Percentiles rank a stretch among this genome's conserved stretches.
phyloP scores from a whole-genome alignment of 2,329 filamentous ascomycete species.

The Teratosphaeria epicoccoides region DNA sequence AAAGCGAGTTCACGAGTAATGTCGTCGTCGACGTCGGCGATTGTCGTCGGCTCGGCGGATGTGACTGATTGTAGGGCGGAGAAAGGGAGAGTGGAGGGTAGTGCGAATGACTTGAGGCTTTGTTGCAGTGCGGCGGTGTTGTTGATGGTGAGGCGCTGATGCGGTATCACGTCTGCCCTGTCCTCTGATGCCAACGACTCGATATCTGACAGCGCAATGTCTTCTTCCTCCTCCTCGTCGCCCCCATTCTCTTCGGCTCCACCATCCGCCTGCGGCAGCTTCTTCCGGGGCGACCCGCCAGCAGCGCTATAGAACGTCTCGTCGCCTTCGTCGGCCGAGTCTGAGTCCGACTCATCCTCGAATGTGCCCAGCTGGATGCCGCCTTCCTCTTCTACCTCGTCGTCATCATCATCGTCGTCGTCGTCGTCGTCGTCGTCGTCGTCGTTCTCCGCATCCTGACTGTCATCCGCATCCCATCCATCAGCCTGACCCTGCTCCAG shows the following conservation, averaged over 20 bases:
- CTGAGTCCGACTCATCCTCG: constrained; percentile 28
- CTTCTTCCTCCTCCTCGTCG: constrained; percentile 65
- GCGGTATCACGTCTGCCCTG: constrained; percentile 74
- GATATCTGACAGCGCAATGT: constrained; percentile 81
- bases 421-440: constrained; percentile 26
- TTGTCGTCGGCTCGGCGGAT: constrained; percentile 56
- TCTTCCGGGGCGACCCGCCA: constrained; percentile 4
- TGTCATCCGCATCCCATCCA: constrained; percentile 23
- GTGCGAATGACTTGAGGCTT: constrained; percentile 66
- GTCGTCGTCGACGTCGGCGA: constrained; percentile 82
- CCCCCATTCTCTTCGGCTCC: constrained; percentile 35
- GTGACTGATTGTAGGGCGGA: constrained; percentile 70
- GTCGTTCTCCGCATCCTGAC: constrained; percentile 14
- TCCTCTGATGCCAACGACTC: constrained; percentile 69
- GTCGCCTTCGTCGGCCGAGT: constrained; percentile 25
- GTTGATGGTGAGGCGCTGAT: constrained; percentile 93
- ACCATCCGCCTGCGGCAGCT: constrained; percentile 1
- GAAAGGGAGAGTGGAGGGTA: constrained; percentile 65
- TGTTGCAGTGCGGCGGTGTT: constrained; percentile 79
- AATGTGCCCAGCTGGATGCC: constrained; percentile 25
- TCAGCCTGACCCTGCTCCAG: constrained; percentile 18
- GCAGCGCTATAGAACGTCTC: constrained; percentile 16
- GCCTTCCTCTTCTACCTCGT: constrained; percentile 36
- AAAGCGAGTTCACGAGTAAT: constrained; percentile 85
- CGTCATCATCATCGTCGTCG: constrained; percentile 21